Base-by-base conservation (phyloP, 495 filamentous ascomycete species). In the Xylaria venustula region DNA sequence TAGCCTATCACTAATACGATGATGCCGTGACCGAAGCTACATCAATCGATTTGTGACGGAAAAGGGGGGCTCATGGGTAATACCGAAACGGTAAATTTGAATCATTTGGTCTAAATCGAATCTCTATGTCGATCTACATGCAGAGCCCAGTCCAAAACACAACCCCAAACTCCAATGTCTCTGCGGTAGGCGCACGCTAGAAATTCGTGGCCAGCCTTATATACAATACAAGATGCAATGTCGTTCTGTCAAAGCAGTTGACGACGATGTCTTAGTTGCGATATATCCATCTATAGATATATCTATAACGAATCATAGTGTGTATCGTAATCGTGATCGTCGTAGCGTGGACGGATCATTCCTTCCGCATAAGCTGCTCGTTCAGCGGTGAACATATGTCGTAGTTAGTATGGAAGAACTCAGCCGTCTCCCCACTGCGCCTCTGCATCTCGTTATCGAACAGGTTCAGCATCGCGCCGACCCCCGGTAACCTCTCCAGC, bases 381-480 rank as follows among this genome's bases (percentile, higher is more conserved):
- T 41, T 1, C 1, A 62, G 51, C 23, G 59, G 52, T 23, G 30
- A 14, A 19, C 50, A 40, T 23, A 62, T 44, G 15, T 62, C 26
- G 59, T 62, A 62, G 19, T 22, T 9, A 14, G 59, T 48, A 0
- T 46, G 59, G 51, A 62, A 62, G 59, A 62, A 62, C 40, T 54
- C 51, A 15, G 50, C 59, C 34, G 59, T 56, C 51, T 62, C 59
- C 42, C 42, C 59, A 25, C 59, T 56, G 5, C 59, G 51, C 51
- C 59, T 51, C 28, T 49, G 50, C 59, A 62, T 54, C 34, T 54
- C 59, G 44, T 36, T 53, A 32, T 62, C 59, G 51, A 62, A 54
- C 12, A 62, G 34, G 44, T 48, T 49, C 34, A 62, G 42, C 59
- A 62, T 62, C 30, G 59, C 59, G n/a, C 59, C 59, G 26, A 62